phyloP scores from a whole-genome alignment of 371 early-diverging fungal species.

The Nematocida major region DNA sequence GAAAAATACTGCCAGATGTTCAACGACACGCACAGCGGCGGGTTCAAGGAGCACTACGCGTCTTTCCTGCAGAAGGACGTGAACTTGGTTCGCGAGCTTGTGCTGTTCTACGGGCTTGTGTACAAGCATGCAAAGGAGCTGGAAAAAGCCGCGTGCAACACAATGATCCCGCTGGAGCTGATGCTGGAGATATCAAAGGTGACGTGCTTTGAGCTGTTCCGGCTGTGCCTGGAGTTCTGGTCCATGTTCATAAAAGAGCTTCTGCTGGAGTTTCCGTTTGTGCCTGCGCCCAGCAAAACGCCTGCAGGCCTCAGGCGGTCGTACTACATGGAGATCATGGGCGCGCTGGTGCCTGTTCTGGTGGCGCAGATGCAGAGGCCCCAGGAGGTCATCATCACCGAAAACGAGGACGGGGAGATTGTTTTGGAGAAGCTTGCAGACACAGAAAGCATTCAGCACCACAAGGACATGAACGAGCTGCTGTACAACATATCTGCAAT shows the following conservation, averaged over 20 bases:
- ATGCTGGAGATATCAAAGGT: slow-evolving; percentile 33
- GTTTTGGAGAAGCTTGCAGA: slow-evolving; percentile 92
- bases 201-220: slow-evolving; percentile 33
- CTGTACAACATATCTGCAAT: slow-evolving; percentile 57
- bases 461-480: slow-evolving; percentile 80
- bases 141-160: slow-evolving; percentile 32
- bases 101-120: slow-evolving; percentile 26
- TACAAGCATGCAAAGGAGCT: slow-evolving; percentile 9
- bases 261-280: slow-evolving; percentile 40
- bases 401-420: slow-evolving; percentile 98
- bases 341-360: slow-evolving; percentile 47
- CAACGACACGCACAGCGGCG: slow-evolving; percentile 23
- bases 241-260: slow-evolving; percentile 29
- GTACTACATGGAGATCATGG: slow-evolving; percentile 51
- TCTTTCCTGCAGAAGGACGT: not conserved
- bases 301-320: slow-evolving; percentile 51
- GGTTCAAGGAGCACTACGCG: not conserved
- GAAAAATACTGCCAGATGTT: slow-evolving; percentile 59
- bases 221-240: slow-evolving; percentile 44
- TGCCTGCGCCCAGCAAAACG: not conserved
- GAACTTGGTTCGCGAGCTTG: slow-evolving; percentile 6
- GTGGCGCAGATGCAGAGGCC: slow-evolving; percentile 64
- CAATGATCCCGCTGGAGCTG: not conserved
- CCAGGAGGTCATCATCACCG: slow-evolving; percentile 80
- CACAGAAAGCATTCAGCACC: slow-evolving; percentile 88